Base-by-base conservation (phyloP, 768 basidiomycete genomes). In the Mycena latifolia region DNA sequence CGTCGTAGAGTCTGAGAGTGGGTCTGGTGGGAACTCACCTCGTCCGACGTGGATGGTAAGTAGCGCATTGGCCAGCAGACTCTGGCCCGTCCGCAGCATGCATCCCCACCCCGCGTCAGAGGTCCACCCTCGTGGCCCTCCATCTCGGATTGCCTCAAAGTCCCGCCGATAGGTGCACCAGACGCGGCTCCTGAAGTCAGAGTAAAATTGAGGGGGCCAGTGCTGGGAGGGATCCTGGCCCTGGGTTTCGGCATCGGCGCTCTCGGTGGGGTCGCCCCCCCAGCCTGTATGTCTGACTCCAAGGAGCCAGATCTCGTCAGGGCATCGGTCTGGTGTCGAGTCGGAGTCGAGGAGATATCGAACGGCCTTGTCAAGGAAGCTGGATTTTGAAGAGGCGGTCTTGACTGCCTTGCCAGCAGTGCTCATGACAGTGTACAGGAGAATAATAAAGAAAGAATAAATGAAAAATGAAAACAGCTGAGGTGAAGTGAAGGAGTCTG, bases 101-200 rank as follows among this genome's bases (percentile, higher is more conserved):
- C 95, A 96, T 0, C 94, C 94, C 94, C 94, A 96, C 0, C 95
- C 94, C 0, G 91, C 82, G 78, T 96, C 94, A 67, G 86, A 91
- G 18, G 92, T 91, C 87, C 95, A 92, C 0, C 91, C 92, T 72
- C 90, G 91, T 76, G 93, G 91, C 1, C 88, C 88, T 0, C 85
- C 82, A 17, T 83, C 81, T 88, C 91, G 91, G 46, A 86, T 86
- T 41, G 86, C 79, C 75, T 82, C 22, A 82, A 83, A 50, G 84
- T 85, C 70, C 80, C 86, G 22, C 75, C 76, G 46, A 79, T 76
- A 0, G 73, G 78, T 43, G 79, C 77, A 20, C 79, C 78, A 56
- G 72, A 79, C 9, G 71, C 71, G 14, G 69, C 75, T 24, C 67
- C 74, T 59, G 53, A 66, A 63, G 50, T 70, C 65, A 1, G 67